These are phyloP conservation scores for Bipolaris oryzae DNA, from an alignment of 2,329 filamentous ascomycete species.

Conservation along the genomic window DNA sequence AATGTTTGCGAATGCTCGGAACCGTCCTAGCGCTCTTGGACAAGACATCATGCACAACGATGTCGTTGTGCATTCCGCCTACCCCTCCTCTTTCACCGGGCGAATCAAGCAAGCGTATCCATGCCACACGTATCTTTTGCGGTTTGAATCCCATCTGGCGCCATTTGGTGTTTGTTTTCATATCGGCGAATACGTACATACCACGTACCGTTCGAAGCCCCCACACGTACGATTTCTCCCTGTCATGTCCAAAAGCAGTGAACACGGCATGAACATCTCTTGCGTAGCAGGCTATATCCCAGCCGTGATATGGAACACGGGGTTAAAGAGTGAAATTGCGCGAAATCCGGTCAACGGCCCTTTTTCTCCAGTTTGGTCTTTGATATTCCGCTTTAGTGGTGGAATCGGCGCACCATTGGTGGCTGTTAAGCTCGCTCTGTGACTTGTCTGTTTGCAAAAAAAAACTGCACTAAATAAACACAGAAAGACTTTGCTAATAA, in stretches of 20 bases:
- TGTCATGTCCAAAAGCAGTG: not conserved
- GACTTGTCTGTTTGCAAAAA: not conserved
- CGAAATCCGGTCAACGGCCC: not conserved
- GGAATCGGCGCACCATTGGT: no score
- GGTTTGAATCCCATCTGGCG: not conserved
- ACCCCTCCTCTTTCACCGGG: not conserved
- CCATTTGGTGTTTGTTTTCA: not conserved
- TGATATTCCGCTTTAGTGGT: not conserved
- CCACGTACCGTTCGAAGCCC: not conserved
- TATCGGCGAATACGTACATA: not conserved
- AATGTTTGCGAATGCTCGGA: not conserved
- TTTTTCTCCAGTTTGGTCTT: not conserved
- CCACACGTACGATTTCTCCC: not conserved
- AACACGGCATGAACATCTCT: not conserved
- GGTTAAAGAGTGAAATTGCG: not conserved
- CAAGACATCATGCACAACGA: conserved; percentile 2
- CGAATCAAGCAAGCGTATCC: not conserved
- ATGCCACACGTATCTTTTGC: not conserved
- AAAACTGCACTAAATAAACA: not conserved
- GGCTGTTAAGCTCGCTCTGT: not conserved
- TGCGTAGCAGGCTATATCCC: not conserved
- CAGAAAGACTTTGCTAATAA: not conserved
- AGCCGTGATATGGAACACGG: not conserved
- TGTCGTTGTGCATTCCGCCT: not conserved
- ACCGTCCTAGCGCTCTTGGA: not conserved